Conservation (phyloP, 768 basidiomycete genomes). For the Rhizopogon salebrosus region DNA sequence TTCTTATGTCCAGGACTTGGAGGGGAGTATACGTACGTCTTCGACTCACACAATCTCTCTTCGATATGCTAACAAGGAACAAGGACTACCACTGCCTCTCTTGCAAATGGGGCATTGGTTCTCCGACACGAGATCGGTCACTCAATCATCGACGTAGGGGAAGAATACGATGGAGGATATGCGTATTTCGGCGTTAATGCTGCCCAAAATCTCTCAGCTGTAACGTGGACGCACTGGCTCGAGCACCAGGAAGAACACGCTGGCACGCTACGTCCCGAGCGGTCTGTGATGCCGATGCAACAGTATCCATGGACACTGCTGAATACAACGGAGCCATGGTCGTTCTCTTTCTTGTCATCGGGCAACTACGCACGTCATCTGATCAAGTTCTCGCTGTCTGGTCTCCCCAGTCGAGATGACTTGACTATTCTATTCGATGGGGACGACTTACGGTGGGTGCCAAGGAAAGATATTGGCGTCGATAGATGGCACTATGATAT, state of each 20-base stretch:
- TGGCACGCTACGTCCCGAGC: slow-evolving; percentile 43
- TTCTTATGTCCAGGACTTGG: slow-evolving; percentile 50
- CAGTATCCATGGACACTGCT: slow-evolving; percentile 73
- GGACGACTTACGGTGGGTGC: slow-evolving; percentile 49
- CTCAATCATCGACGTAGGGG: slow-evolving; percentile 73
- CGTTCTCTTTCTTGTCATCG: slow-evolving; percentile 55
- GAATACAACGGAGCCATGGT: slow-evolving; percentile 55
- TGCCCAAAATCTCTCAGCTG: slow-evolving; percentile 33
- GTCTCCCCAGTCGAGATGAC: slow-evolving; percentile 50
- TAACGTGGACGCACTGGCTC: slow-evolving; percentile 76
- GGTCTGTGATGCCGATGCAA: slow-evolving; percentile 71
- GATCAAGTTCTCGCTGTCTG: slow-evolving; percentile 69
- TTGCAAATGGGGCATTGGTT: slow-evolving; percentile 68
- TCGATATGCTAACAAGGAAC: neutral
- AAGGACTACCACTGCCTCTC: slow-evolving; percentile 73
- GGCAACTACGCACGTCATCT: slow-evolving; percentile 58
- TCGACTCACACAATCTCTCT: neutral
- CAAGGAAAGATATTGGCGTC: slow-evolving; percentile 46
- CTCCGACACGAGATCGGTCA: slow-evolving; percentile 79
- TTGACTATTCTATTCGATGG: slow-evolving; percentile 60
- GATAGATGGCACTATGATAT: slow-evolving; percentile 80
- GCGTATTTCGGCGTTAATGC: slow-evolving; percentile 72
- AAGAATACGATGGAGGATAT: slow-evolving; percentile 79
- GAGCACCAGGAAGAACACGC: slow-evolving; percentile 24
- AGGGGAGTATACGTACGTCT: slow-evolving; percentile 68